Evolutionary conservation across 345 rosid species (phyloP), one percentile per base, ranked within the genome.

Genomic region (Pistacia vera): DNA sequence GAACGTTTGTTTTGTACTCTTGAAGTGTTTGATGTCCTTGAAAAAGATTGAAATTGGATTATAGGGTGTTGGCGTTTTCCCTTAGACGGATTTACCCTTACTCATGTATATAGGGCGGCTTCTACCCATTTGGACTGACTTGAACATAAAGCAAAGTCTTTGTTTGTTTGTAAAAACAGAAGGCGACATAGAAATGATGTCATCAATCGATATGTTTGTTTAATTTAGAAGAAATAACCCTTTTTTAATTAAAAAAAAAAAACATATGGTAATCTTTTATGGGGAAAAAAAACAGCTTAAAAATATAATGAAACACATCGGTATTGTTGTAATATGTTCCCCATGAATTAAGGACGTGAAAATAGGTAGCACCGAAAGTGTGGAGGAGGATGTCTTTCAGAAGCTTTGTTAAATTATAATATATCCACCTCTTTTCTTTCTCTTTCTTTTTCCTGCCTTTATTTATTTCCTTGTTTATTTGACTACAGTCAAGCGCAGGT

Each of bases 291-390:
- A 41, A 41, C 44, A 41, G 5, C 44, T 5, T 41, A 41, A 5
- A 41, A 41, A 41, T 41, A 41, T 3, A 4, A 41, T 41, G 44
- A 41, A 41, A 41, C 6, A 8, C 10, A 25, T 25, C 25, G 25
- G 25, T 25, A 25, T 25, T 25, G 25, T 25, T 25, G 25, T 25
- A 25, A 25, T 25, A 25, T 25, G 25, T 25, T 25, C 25, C 25
- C 25, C 25, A 25, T 25, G 25, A 25, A 25, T 25, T 25, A 25
- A 25, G 25, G 25, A 25, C 0, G 25, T 25, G 25, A 58, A 28
- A 72, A 57, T 57, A 63, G 54, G 65, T 65, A 55, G 64, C 76
- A 83, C 83, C 83, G 82, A 80, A 78, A 83, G 81, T 63, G 75
- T 38, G 72, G 35, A 78, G 28, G 8, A 62, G 28, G 8, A 62